Evolutionary conservation across 179 eudicot species (phyloP).

Genomic region (Patellifolia procumbens): DNA sequence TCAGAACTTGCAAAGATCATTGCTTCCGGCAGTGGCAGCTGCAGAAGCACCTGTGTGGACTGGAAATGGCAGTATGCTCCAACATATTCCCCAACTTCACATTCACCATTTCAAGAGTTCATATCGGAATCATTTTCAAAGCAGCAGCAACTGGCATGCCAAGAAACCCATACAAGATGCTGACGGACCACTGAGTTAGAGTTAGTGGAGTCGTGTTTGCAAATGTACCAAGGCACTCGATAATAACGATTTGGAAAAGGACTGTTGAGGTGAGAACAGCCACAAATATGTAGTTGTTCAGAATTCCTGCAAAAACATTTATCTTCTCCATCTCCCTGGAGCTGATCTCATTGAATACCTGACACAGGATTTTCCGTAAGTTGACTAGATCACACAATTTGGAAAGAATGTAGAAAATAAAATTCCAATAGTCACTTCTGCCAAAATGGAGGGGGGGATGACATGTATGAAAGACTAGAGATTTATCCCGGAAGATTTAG

Average conservation of each 20-base stretch:
- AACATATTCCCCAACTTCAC: slow-evolving; percentile 10
- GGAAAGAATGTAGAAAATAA: background rate
- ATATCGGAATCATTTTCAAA: slow-evolving; percentile 61
- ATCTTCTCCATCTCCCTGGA: slow-evolving; percentile 88
- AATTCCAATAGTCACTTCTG: background rate
- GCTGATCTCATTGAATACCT: slow-evolving; percentile 88
- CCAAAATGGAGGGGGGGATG: no score
- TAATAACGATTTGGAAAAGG: slow-evolving; percentile 75
- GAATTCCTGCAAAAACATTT: slow-evolving; percentile 75
- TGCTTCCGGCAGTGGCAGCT: slow-evolving; percentile 9
- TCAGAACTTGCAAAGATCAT: slow-evolving; percentile 12
- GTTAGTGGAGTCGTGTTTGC: slow-evolving; percentile 86
- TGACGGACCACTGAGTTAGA: slow-evolving; percentile 53
- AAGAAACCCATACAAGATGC: slow-evolving; percentile 70
- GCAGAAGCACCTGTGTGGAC: background rate
- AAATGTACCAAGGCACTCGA: slow-evolving; percentile 78
- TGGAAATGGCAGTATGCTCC: slow-evolving; percentile 1
- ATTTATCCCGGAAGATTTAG: no score
- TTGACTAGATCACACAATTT: background rate
- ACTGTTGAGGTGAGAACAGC: slow-evolving; percentile 60
- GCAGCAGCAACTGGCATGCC: slow-evolving; percentile 92
- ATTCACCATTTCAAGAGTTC: slow-evolving; percentile 11
- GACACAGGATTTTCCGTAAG: slow-evolving; percentile 25
- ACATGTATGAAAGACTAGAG: no score
- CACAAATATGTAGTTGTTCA: slow-evolving; percentile 76